Evolutionary conservation across 1,284 basidiomycete species (phyloP).

Genomic region (Boletellus dicymbophilus): DNA sequence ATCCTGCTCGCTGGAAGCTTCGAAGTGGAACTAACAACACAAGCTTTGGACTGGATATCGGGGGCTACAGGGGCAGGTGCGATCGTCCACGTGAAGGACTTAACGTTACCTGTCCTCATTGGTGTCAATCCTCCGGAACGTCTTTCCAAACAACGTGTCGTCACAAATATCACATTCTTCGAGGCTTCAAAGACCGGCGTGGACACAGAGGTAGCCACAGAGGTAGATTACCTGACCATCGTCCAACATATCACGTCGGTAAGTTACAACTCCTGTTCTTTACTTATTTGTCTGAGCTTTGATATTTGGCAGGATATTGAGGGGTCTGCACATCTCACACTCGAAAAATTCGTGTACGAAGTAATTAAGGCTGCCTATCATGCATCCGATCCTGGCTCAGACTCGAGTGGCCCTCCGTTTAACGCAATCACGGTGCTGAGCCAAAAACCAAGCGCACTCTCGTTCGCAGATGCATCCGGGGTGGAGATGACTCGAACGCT

Average conservation of each 20-base stretch:
- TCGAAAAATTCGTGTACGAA: slow-evolving; percentile 50
- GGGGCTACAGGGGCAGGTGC: slow-evolving; percentile 13
- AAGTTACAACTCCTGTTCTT: slow-evolving; percentile 1
- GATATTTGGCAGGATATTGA: slow-evolving; percentile 38
- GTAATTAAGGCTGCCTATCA: slow-evolving; percentile 39
- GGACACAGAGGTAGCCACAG: neutral
- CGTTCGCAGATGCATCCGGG: slow-evolving; percentile 48
- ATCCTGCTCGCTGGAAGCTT: slow-evolving; percentile 41
- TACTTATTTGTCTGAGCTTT: neutral
- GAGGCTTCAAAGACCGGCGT: slow-evolving; percentile 19
- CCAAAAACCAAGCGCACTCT: slow-evolving; percentile 54
- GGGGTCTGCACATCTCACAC: slow-evolving; percentile 43
- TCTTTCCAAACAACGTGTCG: slow-evolving; percentile 48
- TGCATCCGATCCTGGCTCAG: slow-evolving; percentile 20
- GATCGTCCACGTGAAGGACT: slow-evolving; percentile 37
- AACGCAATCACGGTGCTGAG: slow-evolving; percentile 43
- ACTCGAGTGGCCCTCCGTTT: slow-evolving; percentile 12
- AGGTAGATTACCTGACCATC: slow-evolving; percentile 37
- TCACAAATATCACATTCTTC: slow-evolving; percentile 41
- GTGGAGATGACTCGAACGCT: slow-evolving; percentile 1
- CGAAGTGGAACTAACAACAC: slow-evolving; percentile 17
- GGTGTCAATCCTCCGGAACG: slow-evolving; percentile 56
- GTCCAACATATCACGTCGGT: slow-evolving; percentile 35
- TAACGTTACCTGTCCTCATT: slow-evolving; percentile 46
- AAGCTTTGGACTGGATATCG: neutral